Conservation (phyloP, 495 filamentous ascomycete genomes). For the Talaromyces thailandensis region DNA sequence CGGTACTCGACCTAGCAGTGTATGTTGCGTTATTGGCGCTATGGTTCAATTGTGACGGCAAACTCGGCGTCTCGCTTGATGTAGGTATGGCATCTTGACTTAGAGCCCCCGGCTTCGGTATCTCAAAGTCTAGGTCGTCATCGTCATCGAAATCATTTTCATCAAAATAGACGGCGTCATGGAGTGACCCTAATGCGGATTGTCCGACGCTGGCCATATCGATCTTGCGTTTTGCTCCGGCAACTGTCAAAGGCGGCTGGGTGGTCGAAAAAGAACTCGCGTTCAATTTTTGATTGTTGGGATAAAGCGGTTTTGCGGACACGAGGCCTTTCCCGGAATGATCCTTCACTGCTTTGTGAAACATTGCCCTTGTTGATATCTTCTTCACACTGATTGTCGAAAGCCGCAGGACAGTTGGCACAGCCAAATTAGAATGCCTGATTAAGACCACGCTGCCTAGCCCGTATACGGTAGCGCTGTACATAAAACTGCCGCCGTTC, state of each 20-base stretch:
- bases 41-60: background rate
- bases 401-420: background rate
- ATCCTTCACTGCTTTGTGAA: conserved; percentile 35
- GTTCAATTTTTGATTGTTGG: conserved; percentile 21
- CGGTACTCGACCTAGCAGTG: background rate
- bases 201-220: conserved; percentile 24
- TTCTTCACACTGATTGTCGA: background rate
- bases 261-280: conserved; percentile 12
- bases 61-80: background rate
- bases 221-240: conserved; percentile 36
- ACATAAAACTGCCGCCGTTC: background rate
- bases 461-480: background rate
- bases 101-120: conserved; percentile 12
- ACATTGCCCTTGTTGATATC: conserved; percentile 19
- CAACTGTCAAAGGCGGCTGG: conserved; percentile 17
- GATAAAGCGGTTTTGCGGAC: conserved; percentile 27
- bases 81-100: conserved; percentile 9
- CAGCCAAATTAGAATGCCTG: background rate
- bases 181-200: conserved; percentile 31
- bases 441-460: background rate
- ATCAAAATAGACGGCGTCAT: conserved; percentile 41
- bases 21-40: background rate
- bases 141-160: conserved; percentile 50
- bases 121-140: conserved; percentile 38
- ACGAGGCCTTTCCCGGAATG: conserved; percentile 15